A percentile compares a stretch with the other conserved stretches of the same genome.
Evolutionary conservation across 2,329 filamentous ascomycete genomes (phyloP).

Genomic region (Didymella pinodella): DNA sequence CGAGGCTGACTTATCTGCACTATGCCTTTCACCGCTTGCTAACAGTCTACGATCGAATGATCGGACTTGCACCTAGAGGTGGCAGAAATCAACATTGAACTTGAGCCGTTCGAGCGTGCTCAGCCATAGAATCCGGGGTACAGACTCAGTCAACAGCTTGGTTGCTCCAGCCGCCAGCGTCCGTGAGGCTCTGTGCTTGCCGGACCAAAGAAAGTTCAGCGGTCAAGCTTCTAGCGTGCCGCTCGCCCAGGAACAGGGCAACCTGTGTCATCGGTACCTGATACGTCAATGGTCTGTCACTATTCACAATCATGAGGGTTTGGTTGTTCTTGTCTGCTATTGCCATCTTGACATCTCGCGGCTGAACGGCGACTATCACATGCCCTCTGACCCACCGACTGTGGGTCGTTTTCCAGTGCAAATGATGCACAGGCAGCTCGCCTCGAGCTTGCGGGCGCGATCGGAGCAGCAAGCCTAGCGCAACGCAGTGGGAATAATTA

Average conservation of each 20-base stretch:
- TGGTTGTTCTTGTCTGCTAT: neutral
- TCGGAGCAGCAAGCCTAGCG: conserved; percentile 11
- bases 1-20: conserved; percentile 11
- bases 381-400: conserved; percentile 10
- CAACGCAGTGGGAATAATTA: conserved; percentile 11
- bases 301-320: neutral
- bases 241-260: conserved; percentile 23
- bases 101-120: conserved; percentile 19
- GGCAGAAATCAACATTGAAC: conserved; percentile 15
- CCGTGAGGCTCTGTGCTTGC: conserved; percentile 31
- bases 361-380: conserved; percentile 10
- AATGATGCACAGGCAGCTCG: neutral
- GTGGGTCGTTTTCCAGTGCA: neutral
- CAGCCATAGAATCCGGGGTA: conserved; percentile 22
- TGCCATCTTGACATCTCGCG: neutral
- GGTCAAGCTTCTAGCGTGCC: conserved; percentile 30
- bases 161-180: conserved; percentile 23
- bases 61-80: conserved; percentile 20
- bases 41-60: conserved; percentile 23
- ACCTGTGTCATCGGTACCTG: conserved; percentile 5
- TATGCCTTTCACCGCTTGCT: conserved; percentile 21
- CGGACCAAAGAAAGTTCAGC: conserved; percentile 29
- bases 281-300: conserved; percentile 6
- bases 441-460: conserved; percentile 18
- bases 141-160: conserved; percentile 17